phyloP scores from a whole-genome alignment of 495 filamentous ascomycete genomes.

The Aspergillus coremiiformis region DNA sequence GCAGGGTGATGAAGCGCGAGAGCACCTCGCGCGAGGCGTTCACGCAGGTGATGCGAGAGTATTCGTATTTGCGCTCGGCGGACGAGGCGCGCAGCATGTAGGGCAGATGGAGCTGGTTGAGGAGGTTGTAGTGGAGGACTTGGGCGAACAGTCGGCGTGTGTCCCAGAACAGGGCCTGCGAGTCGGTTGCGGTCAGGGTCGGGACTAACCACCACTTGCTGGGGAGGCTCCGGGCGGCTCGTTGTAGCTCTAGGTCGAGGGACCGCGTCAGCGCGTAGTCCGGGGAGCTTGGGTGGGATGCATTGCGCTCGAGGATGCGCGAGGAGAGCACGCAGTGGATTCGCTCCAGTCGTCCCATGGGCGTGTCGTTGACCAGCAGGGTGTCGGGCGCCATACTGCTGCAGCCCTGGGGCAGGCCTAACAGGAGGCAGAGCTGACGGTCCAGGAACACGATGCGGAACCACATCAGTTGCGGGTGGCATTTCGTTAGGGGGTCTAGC shows the following conservation, averaged over 20 bases:
- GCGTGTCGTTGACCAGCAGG: slow-evolving; percentile 6
- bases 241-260: slow-evolving; percentile 38
- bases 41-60: slow-evolving; percentile 33
- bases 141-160: slow-evolving; percentile 23
- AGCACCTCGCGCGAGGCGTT: slow-evolving; percentile 42
- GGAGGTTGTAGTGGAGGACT: slow-evolving; percentile 34
- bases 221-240: slow-evolving; percentile 29
- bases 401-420: slow-evolving; percentile 41
- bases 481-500: slow-evolving; percentile 13
- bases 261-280: slow-evolving; percentile 23
- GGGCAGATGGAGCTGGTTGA: slow-evolving; percentile 25
- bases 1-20: slow-evolving; percentile 33
- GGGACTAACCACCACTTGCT: slow-evolving; percentile 32
- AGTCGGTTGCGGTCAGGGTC: neutral
- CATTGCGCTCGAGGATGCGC: slow-evolving; percentile 40
- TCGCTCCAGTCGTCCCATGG: slow-evolving; percentile 21
- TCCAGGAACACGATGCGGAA: slow-evolving; percentile 28
- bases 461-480: slow-evolving; percentile 20
- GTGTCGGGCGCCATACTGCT: slow-evolving; percentile 24
- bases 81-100: slow-evolving; percentile 22
- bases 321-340: slow-evolving; percentile 22
- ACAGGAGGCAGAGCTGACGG: slow-evolving; percentile 38
- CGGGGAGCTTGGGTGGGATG: slow-evolving; percentile 8
- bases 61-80: slow-evolving; percentile 16
- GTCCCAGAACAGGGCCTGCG: slow-evolving; percentile 1